Evolutionary conservation across 257 asterid species (phyloP), one percentile per base, ranked within the genome.

Genomic region (Henckelia pumila): DNA sequence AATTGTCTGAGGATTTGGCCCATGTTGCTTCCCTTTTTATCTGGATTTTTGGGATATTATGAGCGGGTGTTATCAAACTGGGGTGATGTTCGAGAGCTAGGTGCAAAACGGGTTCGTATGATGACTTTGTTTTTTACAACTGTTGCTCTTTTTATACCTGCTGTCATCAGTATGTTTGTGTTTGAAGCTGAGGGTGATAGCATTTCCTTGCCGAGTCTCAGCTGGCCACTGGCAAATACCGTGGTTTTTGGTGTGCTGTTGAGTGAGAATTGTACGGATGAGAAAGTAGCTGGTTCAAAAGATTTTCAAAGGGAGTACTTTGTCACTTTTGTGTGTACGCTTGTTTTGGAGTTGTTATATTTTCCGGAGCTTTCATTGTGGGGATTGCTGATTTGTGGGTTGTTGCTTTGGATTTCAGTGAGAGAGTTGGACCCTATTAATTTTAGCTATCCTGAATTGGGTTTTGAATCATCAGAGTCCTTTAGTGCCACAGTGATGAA

Each of bases 211-310:
- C 66, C 77, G 25, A 82, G 72, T 53, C 87, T 89, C 13, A 83
- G 93, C 28, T 90, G 98, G 98, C 94, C 97, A 1, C 75, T 93
- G 77, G 95, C 85, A 1, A 93, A 88, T 57, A 93, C 95, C 8
- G 97, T 89, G 28, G 87, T 89, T 49, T 93, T 93, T 66, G 96
- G 97, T 37, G 97, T 93, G 70, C 92, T 93, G 67, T 79, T 93
- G 89, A 93, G 89, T 80, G 98, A 90, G 83, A 88, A 86, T 80
- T 86, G 60, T 72, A 73, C 81, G 4, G 88, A 88, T 57, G 97
- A 86, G 64, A 93, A 73, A 69, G 63, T 79, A 32, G 70, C 80
- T 19, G 76, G 78, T 7, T 81, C 94, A 0, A 93, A 82, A 74
- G 89, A 89, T 78, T 73, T 82, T 58, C 88, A 78, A 32, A 83